Evolutionary conservation across 352 stramenopile species (phyloP).

Genomic region (Sclerospora graminicola): DNA sequence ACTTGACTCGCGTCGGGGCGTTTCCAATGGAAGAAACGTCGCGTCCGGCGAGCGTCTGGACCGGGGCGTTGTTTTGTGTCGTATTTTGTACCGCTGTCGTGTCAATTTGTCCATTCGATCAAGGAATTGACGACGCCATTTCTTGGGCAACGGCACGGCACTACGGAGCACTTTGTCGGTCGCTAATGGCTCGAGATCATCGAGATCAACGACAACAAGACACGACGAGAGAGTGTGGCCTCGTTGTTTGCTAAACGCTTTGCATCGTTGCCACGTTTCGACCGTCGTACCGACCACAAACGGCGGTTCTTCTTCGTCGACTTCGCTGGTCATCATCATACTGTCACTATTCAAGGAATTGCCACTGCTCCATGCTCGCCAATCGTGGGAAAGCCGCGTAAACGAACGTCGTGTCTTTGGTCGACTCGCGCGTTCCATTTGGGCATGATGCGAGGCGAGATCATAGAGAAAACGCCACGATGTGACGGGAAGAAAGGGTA

Average conservation of each 20-base stretch:
- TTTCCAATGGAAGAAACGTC: conserved; percentile 18
- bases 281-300: conserved; percentile 56
- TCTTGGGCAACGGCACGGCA: conserved; percentile 51
- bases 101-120: conserved; percentile 61
- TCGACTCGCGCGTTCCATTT: conserved; percentile 37
- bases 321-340: too few species aligned
- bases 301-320: conserved; percentile 45
- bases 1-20: conserved; percentile 36
- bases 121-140: conserved; percentile 68
- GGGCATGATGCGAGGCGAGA: conserved; percentile 39
- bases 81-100: conserved; percentile 49
- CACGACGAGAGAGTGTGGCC: conserved; percentile 44
- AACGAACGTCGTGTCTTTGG: conserved; percentile 51
- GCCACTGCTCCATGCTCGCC: conserved; percentile 43
- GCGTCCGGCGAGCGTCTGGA: too few species aligned
- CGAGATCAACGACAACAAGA: conserved; percentile 63
- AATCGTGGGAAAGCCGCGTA: conserved; percentile 45
- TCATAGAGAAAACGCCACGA: conserved; percentile 70
- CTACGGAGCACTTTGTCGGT: conserved; percentile 48
- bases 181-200: conserved; percentile 36
- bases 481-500: conserved; percentile 62
- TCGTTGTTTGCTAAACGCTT: conserved; percentile 33
- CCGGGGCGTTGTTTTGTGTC: too few species aligned
- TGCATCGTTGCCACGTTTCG: conserved; percentile 60
- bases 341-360: too few species aligned